Percentiles rank a stretch among this genome's conserved stretches.
Conservation (phyloP, 225 moss, liverwort and hornwort genomes). For the Antitrichia curtipendula region DNA sequence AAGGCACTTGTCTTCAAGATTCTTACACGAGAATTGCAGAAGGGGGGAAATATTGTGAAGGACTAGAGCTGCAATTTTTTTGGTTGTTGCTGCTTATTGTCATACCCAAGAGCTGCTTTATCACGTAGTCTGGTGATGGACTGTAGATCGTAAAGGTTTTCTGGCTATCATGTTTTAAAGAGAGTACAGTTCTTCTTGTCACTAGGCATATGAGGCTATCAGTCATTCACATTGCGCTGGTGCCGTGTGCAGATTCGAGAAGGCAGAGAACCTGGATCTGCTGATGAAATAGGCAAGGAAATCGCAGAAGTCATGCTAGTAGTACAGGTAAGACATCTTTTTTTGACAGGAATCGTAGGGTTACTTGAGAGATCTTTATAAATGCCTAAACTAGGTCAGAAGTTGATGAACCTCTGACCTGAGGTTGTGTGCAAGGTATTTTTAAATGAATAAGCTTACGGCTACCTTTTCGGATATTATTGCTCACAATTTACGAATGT, state of each 20-base stretch:
- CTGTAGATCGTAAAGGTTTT: not conserved
- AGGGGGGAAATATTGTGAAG: not conserved
- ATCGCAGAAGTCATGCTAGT: conserved; percentile 85
- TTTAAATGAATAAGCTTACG: not conserved
- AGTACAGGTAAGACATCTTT: conserved; percentile 53
- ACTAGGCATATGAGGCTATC: not conserved
- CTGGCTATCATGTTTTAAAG: not conserved
- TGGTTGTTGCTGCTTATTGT: not conserved
- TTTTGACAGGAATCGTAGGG: not conserved
- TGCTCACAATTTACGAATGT: not conserved
- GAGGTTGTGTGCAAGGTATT: not conserved
- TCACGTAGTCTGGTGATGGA: not conserved
- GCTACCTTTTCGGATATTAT: not conserved
- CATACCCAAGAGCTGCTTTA: not conserved
- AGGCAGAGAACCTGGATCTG: conserved; percentile 55
- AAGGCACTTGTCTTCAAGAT: not conserved
- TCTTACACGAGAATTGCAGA: not conserved
- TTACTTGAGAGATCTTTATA: not conserved
- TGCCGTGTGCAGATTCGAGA: conserved; percentile 67
- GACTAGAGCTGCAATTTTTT: not conserved
- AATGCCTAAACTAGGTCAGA: not conserved
- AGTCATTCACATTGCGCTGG: not conserved
- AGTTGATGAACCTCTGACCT: not conserved
- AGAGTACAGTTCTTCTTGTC: not conserved
- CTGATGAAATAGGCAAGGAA: conserved; percentile 27